Base-by-base conservation (phyloP, 257 asterid genomes). In the Solanum microdontum region DNA sequence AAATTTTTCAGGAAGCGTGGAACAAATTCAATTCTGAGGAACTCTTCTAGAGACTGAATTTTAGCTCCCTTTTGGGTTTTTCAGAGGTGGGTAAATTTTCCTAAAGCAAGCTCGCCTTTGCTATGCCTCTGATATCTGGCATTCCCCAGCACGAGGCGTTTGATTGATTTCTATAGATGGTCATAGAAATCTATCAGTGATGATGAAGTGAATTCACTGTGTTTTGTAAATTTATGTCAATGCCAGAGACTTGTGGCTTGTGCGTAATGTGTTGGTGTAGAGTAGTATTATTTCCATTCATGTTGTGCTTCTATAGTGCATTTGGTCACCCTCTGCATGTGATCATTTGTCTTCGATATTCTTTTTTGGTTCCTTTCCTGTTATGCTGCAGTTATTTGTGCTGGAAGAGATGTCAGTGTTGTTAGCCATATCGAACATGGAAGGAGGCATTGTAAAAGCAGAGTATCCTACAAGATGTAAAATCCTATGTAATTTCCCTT, bases 11-110 rank as follows among this genome's bases (percentile, higher is more conserved):
- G 99, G 99, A 96, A 89, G 96, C 99, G 2, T 97, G 99, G 99
- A 97, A 96, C 94, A 97, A 97, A 91, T 95, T 97, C 37, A 97
- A 95, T 92, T 97, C 99, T 10, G 99, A 97, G 98, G 99, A 97
- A 96, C 99, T 97, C 87, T 97, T 95, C 93, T 97, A 93, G 93
- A 87, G 66, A 66, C 88, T 43, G 23, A 33, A 51, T 51, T 89
- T 87, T 89, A 69, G 83, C 34, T 85, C 39, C 84, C 82, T 77
- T 84, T 91, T 84, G 87, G 84, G 88, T 36, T 85, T 89, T 70
- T 82, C 74, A 87, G 84, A 88, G 76, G 79, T 69, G 89, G 87
- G 87, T 33, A 66, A 86, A 24, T 43, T 77, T 51, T 84, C 39
- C 64, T 32, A 68, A 84, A 26, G 64, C 40, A 85, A 68, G 68